These are phyloP conservation scores for Jatropha curcas DNA, from an alignment of 345 rosid species.

Conservation along the genomic window DNA sequence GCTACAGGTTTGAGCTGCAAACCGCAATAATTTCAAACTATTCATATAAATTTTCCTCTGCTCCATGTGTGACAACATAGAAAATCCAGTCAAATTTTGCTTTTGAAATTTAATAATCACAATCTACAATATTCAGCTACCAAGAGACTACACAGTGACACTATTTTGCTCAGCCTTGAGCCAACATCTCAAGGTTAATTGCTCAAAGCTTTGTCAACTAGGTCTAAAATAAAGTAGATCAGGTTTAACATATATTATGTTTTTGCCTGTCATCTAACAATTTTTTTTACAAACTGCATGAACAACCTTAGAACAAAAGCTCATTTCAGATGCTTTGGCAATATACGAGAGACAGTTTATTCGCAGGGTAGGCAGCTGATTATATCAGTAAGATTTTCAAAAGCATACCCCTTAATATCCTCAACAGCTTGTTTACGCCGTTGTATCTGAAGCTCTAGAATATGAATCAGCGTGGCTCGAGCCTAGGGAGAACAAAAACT, in stretches of 20 bases:
- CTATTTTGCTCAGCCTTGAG: not conserved
- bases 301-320: not conserved
- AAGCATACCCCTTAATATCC: conserved; percentile 77
- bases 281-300: not conserved
- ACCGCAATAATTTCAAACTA: not conserved
- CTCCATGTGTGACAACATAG: not conserved
- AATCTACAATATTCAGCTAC: not conserved
- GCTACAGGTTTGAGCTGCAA: not conserved
- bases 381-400: not conserved
- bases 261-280: not conserved
- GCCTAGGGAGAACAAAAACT: conserved; percentile 43
- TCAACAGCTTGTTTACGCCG: conserved; percentile 87
- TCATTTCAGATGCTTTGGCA: not conserved
- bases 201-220: not conserved
- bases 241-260: no score
- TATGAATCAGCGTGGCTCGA: conserved; percentile 88
- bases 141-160: not conserved
- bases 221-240: not conserved
- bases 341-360: not conserved
- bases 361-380: conserved; percentile 1
- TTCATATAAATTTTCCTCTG: not conserved
- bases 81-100: not conserved
- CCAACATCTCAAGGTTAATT: not conserved
- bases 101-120: not conserved
- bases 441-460: conserved; percentile 85